Evolutionary conservation across 305 asterid genomes (phyloP), one percentile per base, ranked within the genome.

Genomic region (Fraxinus floribunda): DNA sequence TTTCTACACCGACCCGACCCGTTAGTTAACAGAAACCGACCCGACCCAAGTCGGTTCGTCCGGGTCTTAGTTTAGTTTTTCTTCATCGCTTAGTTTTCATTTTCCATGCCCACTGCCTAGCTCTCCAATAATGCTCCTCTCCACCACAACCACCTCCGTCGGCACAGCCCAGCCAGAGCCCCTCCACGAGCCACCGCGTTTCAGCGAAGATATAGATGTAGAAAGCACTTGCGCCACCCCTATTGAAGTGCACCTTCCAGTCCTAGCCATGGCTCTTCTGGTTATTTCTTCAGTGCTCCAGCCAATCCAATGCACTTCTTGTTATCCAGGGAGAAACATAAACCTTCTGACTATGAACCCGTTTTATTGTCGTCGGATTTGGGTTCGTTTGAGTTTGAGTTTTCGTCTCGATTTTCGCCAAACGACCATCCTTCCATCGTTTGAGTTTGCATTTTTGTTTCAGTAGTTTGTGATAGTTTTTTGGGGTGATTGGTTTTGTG

Each of bases 281-380:
- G 92, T 3, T 88, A 88, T 55, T 90, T 86, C 87, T 89, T 82
- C 89, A 90, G 93, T n/a, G 93, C 93, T 4, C 93, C 93, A 24
- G 88, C 94, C 0, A 90, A 92, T 77, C 94, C 92, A 2, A 86
- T 84, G 90, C 94, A 88, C 72, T 89, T 44, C 90, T 66, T 86
- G 3, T 82, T 86, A 7, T 73, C 87, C 15, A 60, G 44, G 0
- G 89, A 84, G 1, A 83, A 80, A 10, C 18, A 38, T 20, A 83
- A 88, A 34, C 3, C 88, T 30, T 75, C 60, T 9, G 84, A 78
- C 2, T 82, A 79, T 46, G 89, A 86, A 66, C 90, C 93, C n/a
- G 86, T 86, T 10, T 85, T 88, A 2, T 84, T 86, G 3, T 84
- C 92, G 0, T 87, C 91, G 46, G 91, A 85, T 78, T 87, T 92